A percentile compares a stretch with the other conserved stretches of the same genome.
Conservation (phyloP, 2,329 filamentous ascomycete species). For the Xylaria sp. region DNA sequence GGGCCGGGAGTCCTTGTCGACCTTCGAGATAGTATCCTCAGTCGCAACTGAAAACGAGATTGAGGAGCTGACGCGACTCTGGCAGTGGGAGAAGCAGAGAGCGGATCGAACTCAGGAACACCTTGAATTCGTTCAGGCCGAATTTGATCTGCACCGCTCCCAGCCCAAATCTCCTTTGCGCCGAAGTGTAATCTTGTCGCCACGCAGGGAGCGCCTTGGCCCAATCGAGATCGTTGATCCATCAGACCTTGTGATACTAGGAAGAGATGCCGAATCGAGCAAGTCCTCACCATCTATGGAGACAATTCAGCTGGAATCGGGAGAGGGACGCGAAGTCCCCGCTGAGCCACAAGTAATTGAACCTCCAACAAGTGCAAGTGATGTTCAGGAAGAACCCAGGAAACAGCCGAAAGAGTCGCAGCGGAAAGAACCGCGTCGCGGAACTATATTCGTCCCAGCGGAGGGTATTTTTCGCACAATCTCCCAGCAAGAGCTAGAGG, state of each 20-base stretch:
- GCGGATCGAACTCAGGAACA: slow-evolving; percentile 77
- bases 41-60: slow-evolving; percentile 68
- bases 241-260: slow-evolving; percentile 57
- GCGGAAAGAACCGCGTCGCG: slow-evolving; percentile 56
- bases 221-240: slow-evolving; percentile 55
- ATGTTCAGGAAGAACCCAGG: slow-evolving; percentile 38
- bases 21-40: slow-evolving; percentile 65
- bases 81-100: slow-evolving; percentile 69
- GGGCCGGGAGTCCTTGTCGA: slow-evolving; percentile 58
- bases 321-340: slow-evolving; percentile 29
- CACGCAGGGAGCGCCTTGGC: slow-evolving; percentile 53
- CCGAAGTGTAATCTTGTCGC: slow-evolving; percentile 45
- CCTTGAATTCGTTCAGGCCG: slow-evolving; percentile 79
- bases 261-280: slow-evolving; percentile 45
- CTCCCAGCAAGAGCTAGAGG: slow-evolving; percentile 64
- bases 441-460: slow-evolving; percentile 69
- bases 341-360: slow-evolving; percentile 38
- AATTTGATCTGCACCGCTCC: slow-evolving; percentile 76
- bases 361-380: slow-evolving; percentile 49
- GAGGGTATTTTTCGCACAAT: slow-evolving; percentile 72
- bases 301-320: slow-evolving; percentile 43
- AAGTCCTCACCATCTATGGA: slow-evolving; percentile 45
- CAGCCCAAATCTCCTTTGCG: slow-evolving; percentile 60
- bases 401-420: slow-evolving; percentile 35
- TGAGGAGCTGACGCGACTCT: slow-evolving; percentile 64